Base-by-base conservation (phyloP, 331 rosid species). In the Acacia concinna region DNA sequence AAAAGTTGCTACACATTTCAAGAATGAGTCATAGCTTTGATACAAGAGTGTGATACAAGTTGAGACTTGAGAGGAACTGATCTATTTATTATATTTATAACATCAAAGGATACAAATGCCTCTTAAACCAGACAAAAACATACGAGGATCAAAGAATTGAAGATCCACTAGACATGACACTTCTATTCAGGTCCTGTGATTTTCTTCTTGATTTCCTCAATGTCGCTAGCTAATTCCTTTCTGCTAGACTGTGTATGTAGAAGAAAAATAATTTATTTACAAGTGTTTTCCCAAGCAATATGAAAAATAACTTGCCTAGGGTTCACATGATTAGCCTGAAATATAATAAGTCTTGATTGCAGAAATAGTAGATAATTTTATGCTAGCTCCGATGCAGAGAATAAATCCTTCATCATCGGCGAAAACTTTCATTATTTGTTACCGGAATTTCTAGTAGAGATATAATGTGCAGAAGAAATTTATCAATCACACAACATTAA, bases 211-310 rank as follows among this genome's bases (percentile, higher is more conserved):
- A 93, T 76, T 28, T 82, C 46, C 12, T 95, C 99, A 69, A 95
- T 91, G 77, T 95, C 99, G 8, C 91, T 87, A 51, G 93, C 94
- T 71, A 93, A 89, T 83, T 95, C 99, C 86, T 95, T 95, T 87
- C 99, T 93, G 87, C 92, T 88, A 46, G 95, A 88, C 95, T 90
- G 95, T 90, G 95, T 44, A 27, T 3, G 15, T 4, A 59, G 44
- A 63, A 78, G 64, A 66, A 54, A 54, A 38, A 49, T 43, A 40
- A 75, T 8, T 73, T 72, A 77, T 44, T 81, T 13, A 74, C 34
- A 38, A 66, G 76, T 52, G 9, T 20, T 21, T 9, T 38, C 41
- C 60, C 2, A 52, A 4, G 8, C 5, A 46, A 46, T 3, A n/a
- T 3, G 7, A 52, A 52, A 52, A n/a, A n/a, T n/a, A n/a, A n/a